phyloP scores from a whole-genome alignment of 345 rosid species.

The Cardamine resedifolia region DNA sequence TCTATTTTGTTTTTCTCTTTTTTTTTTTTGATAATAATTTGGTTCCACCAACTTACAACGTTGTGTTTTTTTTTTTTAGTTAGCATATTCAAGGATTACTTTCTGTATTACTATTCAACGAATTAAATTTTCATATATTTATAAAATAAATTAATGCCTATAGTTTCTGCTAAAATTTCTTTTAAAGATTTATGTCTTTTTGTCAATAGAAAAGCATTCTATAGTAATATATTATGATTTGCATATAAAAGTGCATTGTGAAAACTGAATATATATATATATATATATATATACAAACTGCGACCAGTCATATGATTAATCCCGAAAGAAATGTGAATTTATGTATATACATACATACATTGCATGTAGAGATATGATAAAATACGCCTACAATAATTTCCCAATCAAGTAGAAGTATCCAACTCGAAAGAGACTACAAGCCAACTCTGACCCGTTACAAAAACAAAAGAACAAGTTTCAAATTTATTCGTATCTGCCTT shows the following conservation, averaged over 20 bases:
- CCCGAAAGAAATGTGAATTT: background rate
- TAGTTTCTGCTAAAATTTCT: background rate
- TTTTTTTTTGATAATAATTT: background rate
- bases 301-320: background rate
- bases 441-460: constrained; percentile 25
- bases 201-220: background rate
- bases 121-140: background rate
- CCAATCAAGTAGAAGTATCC: constrained; percentile 30
- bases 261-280: background rate
- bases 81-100: background rate
- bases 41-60: constrained; percentile 30
- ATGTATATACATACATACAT: background rate
- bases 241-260: background rate
- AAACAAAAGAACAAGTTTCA: background rate
- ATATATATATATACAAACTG: background rate
- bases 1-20: too few species aligned
- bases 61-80: background rate
- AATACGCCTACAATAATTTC: constrained; percentile 19
- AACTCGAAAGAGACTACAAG: constrained; percentile 25
- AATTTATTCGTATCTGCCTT: background rate
- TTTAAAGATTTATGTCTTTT: too few species aligned
- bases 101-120: background rate
- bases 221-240: background rate
- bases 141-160: background rate
- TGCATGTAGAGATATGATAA: constrained; percentile 4